These are phyloP conservation scores for Coniochaeta sp. DNA, from an alignment of 2,329 filamentous ascomycete genomes.

Conservation along the genomic window DNA sequence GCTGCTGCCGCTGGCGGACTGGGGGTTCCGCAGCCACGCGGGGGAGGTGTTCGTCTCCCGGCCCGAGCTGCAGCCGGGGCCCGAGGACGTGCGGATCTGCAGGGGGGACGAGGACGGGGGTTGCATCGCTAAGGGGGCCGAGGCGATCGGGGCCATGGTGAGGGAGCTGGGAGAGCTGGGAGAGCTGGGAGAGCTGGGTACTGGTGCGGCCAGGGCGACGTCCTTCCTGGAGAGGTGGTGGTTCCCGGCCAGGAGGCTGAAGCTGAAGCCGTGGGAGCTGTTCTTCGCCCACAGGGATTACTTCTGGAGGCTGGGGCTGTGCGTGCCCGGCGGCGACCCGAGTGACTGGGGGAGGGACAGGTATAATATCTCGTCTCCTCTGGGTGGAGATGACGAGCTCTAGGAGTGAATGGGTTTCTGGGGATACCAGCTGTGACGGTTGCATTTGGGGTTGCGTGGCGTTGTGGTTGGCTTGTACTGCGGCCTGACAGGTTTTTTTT, in stretches of 20 bases:
- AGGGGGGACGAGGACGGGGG: constrained; percentile 60
- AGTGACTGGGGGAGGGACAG: constrained; percentile 54
- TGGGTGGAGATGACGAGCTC: not conserved
- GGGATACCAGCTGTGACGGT: not conserved
- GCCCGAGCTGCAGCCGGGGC: constrained; percentile 56
- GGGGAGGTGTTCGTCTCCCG: constrained; percentile 85
- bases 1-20: constrained; percentile 75
- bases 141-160: constrained; percentile 13
- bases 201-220: no score
- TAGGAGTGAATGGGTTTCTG: not conserved
- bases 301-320: constrained; percentile 88
- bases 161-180: constrained; percentile 11
- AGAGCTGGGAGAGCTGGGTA: constrained; percentile 14
- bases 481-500: no score
- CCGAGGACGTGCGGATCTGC: constrained; percentile 65
- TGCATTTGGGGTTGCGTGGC: not conserved
- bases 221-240: constrained; percentile 42
- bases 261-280: constrained; percentile 79
- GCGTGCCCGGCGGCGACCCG: constrained; percentile 73
- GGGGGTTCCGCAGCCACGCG: constrained; percentile 79
- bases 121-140: constrained; percentile 55
- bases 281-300: constrained; percentile 95
- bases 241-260: constrained; percentile 14
- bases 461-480: not conserved
- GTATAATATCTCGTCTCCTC: constrained; percentile 19